phyloP scores from a whole-genome alignment of 2,329 filamentous ascomycete species.

The Aureobasidium sp. region DNA sequence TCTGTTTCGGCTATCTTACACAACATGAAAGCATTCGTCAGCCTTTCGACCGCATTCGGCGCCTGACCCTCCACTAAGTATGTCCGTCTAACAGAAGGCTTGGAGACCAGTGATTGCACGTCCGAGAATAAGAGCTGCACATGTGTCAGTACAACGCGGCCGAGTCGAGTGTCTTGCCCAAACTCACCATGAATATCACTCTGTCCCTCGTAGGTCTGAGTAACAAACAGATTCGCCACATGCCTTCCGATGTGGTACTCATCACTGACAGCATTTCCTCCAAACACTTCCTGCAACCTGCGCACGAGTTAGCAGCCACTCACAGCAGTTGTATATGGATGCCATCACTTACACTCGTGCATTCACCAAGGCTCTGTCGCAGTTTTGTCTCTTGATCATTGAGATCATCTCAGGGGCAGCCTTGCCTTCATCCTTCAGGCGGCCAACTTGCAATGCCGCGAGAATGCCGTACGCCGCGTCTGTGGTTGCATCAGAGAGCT shows the following conservation, averaged over 20 bases:
- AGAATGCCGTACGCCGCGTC: slow-evolving; percentile 88
- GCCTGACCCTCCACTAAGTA: not conserved
- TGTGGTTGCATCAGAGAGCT: slow-evolving; percentile 83
- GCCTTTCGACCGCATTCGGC: not conserved
- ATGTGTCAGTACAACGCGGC: slow-evolving; percentile 16
- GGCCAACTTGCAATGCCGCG: slow-evolving; percentile 80
- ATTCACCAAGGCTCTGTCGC: slow-evolving; percentile 75
- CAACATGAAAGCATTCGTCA: not conserved
- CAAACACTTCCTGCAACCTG: slow-evolving; percentile 87
- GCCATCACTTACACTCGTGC: slow-evolving; percentile 50
- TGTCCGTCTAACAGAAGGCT: slow-evolving; percentile 47
- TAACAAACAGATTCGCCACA: slow-evolving; percentile 92
- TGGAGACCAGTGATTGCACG: slow-evolving; percentile 57
- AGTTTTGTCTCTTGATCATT: slow-evolving; percentile 97
- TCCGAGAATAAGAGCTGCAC: slow-evolving; percentile 40
- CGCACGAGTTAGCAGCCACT: slow-evolving; percentile 13
- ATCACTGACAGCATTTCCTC: slow-evolving; percentile 95
- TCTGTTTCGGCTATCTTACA: slow-evolving; percentile 3
- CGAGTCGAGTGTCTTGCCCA: not conserved
- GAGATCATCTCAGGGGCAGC: slow-evolving; percentile 90
- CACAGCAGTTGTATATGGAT: not conserved
- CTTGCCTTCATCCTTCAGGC: slow-evolving; percentile 86
- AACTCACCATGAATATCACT: slow-evolving; percentile 90
- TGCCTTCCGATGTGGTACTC: slow-evolving; percentile 94
- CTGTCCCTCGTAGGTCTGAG: slow-evolving; percentile 96